These are phyloP conservation scores for Yamagishiella unicocca DNA, from an alignment of 139 green algal species.

Conservation along the genomic window DNA sequence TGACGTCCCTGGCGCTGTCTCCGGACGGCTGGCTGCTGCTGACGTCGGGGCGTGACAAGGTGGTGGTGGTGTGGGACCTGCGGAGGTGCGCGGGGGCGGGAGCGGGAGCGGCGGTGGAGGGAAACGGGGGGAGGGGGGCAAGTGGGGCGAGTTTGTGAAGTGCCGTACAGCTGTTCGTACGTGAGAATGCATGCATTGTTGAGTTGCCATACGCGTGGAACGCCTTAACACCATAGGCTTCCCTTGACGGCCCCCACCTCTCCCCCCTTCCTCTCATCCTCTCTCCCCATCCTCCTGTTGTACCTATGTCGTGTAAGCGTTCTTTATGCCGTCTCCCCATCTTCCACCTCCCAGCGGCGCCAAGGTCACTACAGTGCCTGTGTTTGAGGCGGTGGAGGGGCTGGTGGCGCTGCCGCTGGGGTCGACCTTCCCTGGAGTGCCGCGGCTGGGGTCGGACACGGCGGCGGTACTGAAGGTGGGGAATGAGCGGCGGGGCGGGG, in stretches of 20 bases:
- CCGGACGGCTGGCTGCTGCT: slow-evolving; percentile 80
- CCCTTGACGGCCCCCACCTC: not conserved
- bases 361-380: slow-evolving; percentile 80
- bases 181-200: not conserved
- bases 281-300: not conserved
- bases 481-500: not conserved
- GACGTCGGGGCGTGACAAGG: slow-evolving; percentile 67
- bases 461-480: slow-evolving; percentile 14
- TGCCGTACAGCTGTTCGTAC: not conserved
- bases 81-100: slow-evolving; percentile 17
- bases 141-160: not conserved
- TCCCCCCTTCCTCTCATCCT: not conserved
- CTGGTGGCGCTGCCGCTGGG: slow-evolving; percentile 56
- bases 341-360: slow-evolving; percentile 35
- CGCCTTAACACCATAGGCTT: too few relatives aligned
- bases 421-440: slow-evolving; percentile 65
- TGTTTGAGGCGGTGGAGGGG: slow-evolving; percentile 92
- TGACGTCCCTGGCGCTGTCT: slow-evolving; percentile 84
- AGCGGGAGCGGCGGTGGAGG: not conserved
- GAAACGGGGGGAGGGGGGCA: not conserved
- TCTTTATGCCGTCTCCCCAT: not conserved
- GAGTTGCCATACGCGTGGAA: too few relatives aligned
- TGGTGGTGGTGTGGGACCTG: slow-evolving; percentile 89
- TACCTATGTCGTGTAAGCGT: not conserved
- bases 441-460: not conserved